Percentiles rank a stretch among this genome's conserved stretches.
phyloP scores from a whole-genome alignment of 495 filamentous ascomycete genomes.

The Sordaria brevicollis region DNA sequence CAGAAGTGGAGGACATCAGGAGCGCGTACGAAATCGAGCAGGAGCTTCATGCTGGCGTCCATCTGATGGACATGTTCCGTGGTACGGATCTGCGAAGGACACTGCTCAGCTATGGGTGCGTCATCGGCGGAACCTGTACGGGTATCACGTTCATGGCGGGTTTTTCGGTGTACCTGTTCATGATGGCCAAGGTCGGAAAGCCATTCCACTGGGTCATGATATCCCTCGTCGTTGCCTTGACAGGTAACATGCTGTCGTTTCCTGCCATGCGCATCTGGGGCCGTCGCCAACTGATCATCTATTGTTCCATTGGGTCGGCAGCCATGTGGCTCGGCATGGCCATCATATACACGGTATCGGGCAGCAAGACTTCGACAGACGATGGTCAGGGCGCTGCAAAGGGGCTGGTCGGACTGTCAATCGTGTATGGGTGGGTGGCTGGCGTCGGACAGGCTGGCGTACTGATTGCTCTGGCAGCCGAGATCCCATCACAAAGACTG shows the following conservation, averaged over 20 bases:
- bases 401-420: conserved; percentile 13
- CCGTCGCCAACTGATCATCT: conserved; percentile 12
- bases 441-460: conserved; percentile 31
- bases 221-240: conserved; percentile 19
- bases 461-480: conserved; percentile 32
- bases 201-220: conserved; percentile 25
- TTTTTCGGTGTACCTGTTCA: conserved; percentile 23
- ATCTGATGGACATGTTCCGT: conserved; percentile 19
- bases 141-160: conserved; percentile 22
- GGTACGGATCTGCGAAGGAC: conserved; percentile 22
- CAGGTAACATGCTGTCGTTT: conserved; percentile 20
- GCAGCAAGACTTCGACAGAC: neutral
- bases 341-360: conserved; percentile 13
- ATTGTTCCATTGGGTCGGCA: conserved; percentile 11
- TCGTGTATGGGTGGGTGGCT: conserved; percentile 23
- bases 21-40: conserved; percentile 15
- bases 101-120: conserved; percentile 14
- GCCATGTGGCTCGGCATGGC: conserved; percentile 18
- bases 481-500: conserved; percentile 37
- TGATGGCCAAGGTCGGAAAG: conserved; percentile 17
- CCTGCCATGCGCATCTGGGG: conserved; percentile 18
- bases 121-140: conserved; percentile 16
- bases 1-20: conserved; percentile 21
- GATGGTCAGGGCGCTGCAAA: conserved; percentile 4
- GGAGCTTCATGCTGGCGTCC: conserved; percentile 15